Base-by-base conservation (phyloP, 2,329 filamentous ascomycete genomes). In the Paecilomyces dactylethromorphus region DNA sequence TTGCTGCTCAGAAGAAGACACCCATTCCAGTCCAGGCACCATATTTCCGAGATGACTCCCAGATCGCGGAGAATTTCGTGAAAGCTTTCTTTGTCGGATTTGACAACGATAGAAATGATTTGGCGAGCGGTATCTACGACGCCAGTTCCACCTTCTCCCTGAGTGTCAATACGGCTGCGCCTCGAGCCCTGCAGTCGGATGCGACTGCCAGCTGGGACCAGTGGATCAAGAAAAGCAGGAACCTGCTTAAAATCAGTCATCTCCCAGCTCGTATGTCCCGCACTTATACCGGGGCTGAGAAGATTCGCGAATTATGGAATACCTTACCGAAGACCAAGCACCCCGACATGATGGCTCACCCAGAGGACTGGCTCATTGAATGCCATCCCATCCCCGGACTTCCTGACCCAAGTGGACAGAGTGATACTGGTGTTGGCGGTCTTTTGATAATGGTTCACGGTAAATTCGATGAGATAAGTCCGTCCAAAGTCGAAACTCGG, bases 401-500 rank as follows among this genome's bases (percentile, higher is more conserved):
- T 24, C 82, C 83, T 2, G 91, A 95, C 65, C 87, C 86, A 2
- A 82, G 81, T 12, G 85, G 86, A 1, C 75, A 87, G 63, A 87
- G 81, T 61, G 71, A 77, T 0, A 77, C 78, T 21, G 90, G 90
- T 3, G 90, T 93, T 21, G 89, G 90, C 63, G 91, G 91, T 7
- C 83, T 95, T 63, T 82, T 90, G 55, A 84, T 95, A 64, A 87
- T 84, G 7, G 82, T 93, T n/a, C 89, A 94, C 66, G 90, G 91
- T 62, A 89, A 93, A 67, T 95, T 91, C 60, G 87, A 93, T 54
- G 92, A 96, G 69, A 78, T 87, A 18, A 82, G 81, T 22, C 78
- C 81, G 54, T 81, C 83, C 52, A 82, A 82, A 51, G 81, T 85
- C 39, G 84, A 87, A 65, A 75, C 74, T 11, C 87, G 91, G 60